phyloP scores from a whole-genome alignment of 495 filamentous ascomycete genomes.

The Cenococcum geophilum region DNA sequence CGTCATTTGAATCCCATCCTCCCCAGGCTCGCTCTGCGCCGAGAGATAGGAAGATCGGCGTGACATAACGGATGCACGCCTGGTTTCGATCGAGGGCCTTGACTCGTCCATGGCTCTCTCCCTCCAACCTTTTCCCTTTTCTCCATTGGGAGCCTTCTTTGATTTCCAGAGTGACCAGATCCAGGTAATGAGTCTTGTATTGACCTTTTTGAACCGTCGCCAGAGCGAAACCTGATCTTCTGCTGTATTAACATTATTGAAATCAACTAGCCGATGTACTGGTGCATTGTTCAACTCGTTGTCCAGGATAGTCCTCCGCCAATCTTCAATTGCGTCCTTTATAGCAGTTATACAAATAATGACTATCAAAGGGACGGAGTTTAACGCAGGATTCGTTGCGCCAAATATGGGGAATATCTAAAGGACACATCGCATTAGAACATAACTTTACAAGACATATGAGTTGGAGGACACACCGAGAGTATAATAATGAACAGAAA shows the following conservation, averaged over 20 bases:
- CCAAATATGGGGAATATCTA: conserved; percentile 97
- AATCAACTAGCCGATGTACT: conserved; percentile 80
- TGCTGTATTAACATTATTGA: conserved; percentile 87
- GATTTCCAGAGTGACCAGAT: conserved; percentile 53
- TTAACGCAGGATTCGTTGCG: conserved; percentile 80
- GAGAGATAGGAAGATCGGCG: conserved; percentile 56
- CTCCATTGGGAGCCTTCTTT: conserved; percentile 41
- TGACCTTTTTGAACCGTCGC: conserved; percentile 90
- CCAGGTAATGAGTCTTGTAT: conserved; percentile 54
- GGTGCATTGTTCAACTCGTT: conserved; percentile 95
- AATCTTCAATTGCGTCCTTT: conserved; percentile 98
- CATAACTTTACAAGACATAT: not conserved
- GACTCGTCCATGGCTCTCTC: conserved; percentile 46
- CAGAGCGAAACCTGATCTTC: conserved; percentile 80
- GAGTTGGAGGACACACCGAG: conserved; percentile 55
- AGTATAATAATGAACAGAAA: conserved; percentile 96
- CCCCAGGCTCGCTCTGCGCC: conserved; percentile 38
- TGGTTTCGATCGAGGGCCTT: conserved; percentile 60
- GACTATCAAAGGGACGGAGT: conserved; percentile 86
- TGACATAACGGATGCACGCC: conserved; percentile 56
- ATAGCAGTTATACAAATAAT: conserved; percentile 87
- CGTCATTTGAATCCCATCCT: conserved; percentile 81
- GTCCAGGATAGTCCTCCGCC: conserved; percentile 84
- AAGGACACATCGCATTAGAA: conserved; percentile 4
- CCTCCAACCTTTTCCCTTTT: conserved; percentile 39